Evolutionary conservation across 352 stramenopile species (phyloP).

Genomic region (Globisporangium rhizosaccharum): DNA sequence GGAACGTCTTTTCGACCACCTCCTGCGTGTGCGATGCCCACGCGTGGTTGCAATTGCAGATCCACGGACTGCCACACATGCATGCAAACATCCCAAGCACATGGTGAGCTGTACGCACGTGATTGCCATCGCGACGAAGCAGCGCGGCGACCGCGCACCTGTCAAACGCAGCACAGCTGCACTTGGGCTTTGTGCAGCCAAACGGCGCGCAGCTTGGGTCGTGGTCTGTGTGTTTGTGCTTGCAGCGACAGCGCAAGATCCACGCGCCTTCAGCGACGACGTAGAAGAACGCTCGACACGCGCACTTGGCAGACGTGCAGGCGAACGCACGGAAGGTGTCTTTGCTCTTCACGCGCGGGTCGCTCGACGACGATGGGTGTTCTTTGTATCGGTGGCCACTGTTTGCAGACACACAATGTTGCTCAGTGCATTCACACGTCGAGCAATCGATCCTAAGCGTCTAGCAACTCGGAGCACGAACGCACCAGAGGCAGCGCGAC

Average conservation of each 20-base stretch:
- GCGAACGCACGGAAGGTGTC: slow-evolving; percentile 35
- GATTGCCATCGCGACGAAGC: not conserved
- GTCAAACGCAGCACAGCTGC: slow-evolving; percentile 54
- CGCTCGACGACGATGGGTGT: slow-evolving; percentile 30
- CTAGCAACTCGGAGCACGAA: not conserved
- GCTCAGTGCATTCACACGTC: not conserved
- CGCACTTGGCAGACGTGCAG: slow-evolving; percentile 52
- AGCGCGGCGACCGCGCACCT: slow-evolving; percentile 23
- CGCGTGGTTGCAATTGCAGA: slow-evolving; percentile 79
- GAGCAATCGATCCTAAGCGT: no score
- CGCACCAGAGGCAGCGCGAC: slow-evolving; percentile 68
- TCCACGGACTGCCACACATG: slow-evolving; percentile 42
- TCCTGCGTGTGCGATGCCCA: slow-evolving; percentile 51
- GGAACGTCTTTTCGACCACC: slow-evolving; percentile 45
- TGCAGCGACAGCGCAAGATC: slow-evolving; percentile 76
- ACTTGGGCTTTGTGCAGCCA: slow-evolving; percentile 49
- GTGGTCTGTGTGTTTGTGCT: slow-evolving; percentile 77
- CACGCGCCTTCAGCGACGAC: slow-evolving; percentile 75
- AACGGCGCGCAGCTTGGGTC: slow-evolving; percentile 36
- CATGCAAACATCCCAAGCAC: not conserved
- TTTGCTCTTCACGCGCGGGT: slow-evolving; percentile 34
- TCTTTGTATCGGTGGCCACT: slow-evolving; percentile 79
- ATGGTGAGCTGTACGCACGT: not conserved
- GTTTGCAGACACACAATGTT: not conserved
- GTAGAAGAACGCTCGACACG: slow-evolving; percentile 64